A percentile compares a stretch with the other conserved stretches of the same genome.
Conservation (phyloP, 768 basidiomycete genomes). For the Collybiopsis luxurians region DNA sequence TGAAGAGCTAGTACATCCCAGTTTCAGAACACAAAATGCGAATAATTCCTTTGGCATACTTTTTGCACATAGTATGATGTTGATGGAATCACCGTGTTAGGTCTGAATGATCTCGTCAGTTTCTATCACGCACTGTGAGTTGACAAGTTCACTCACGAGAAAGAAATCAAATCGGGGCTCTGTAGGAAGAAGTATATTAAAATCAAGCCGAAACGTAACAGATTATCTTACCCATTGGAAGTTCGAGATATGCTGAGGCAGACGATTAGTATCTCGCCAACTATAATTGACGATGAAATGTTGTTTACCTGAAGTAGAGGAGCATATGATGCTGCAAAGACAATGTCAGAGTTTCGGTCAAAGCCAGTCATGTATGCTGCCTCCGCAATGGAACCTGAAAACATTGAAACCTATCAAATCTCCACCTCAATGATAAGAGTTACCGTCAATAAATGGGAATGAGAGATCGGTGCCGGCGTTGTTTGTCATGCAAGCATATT, state of each 20-base stretch:
- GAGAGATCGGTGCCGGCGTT: constrained; percentile 46
- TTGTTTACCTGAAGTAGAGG: constrained; percentile 51
- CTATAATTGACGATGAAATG: too few species aligned
- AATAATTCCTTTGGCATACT: constrained; percentile 26
- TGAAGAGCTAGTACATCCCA: constrained; percentile 52
- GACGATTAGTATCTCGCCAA: too few species aligned
- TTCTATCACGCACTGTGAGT: background rate
- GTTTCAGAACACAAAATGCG: background rate
- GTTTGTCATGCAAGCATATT: constrained; percentile 60
- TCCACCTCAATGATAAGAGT: constrained; percentile 11
- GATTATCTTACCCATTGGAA: constrained; percentile 50
- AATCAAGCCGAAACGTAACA: background rate
- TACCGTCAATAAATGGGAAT: constrained; percentile 58
- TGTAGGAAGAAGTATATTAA: constrained; percentile 14
- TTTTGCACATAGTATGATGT: constrained; percentile 63
- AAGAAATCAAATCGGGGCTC: constrained; percentile 59
- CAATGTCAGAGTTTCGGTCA: constrained; percentile 44
- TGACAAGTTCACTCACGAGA: constrained; percentile 43
- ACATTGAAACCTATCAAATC: too few species aligned
- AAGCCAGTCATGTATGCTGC: constrained; percentile 71
- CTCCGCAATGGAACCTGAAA: constrained; percentile 49
- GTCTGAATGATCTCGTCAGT: constrained; percentile 27
- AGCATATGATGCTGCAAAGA: constrained; percentile 61
- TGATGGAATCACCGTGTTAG: constrained; percentile 51
- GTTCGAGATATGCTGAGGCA: too few species aligned